phyloP scores from a whole-genome alignment of 2,329 filamentous ascomycete species.

The Metarhizium guizhouense region DNA sequence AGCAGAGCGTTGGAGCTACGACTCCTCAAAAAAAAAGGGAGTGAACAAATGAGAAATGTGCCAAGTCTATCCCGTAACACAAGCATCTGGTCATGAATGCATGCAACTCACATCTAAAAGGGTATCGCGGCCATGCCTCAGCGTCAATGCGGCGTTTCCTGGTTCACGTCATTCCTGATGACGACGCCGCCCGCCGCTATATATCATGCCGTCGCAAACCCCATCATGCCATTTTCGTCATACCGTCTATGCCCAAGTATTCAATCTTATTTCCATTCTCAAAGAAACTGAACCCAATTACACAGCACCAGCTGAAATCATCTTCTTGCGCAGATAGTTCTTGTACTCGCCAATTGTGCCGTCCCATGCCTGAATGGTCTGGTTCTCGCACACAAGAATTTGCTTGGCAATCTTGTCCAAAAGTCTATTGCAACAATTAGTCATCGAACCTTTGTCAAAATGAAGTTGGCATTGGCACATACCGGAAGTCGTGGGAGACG shows the following conservation, averaged over 20 bases:
- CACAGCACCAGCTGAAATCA: constrained; percentile 80
- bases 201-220: constrained; percentile 8
- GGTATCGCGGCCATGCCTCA: constrained; percentile 21
- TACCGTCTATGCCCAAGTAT: constrained; percentile 16
- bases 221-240: constrained; percentile 8
- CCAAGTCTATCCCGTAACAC: constrained; percentile 24
- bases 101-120: constrained; percentile 18
- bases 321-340: constrained; percentile 98
- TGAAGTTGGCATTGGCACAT: constrained; percentile 26
- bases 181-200: constrained; percentile 9
- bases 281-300: constrained; percentile 37
- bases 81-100: constrained; percentile 14
- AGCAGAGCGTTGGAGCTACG: background rate
- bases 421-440: constrained; percentile 47
- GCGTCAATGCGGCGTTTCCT: constrained; percentile 16
- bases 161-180: constrained; percentile 9
- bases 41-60: constrained; percentile 12
- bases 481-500: constrained; percentile 98
- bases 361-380: constrained; percentile 83
- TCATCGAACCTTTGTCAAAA: background rate
- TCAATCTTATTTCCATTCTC: constrained; percentile 11
- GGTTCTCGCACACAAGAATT: constrained; percentile 98
- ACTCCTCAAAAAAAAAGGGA: background rate
- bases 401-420: constrained; percentile 99
- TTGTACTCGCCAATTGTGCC: constrained; percentile 92